These are phyloP conservation scores for Podila epicladia DNA, from an alignment of 192 early-diverging fungal genomes.

Conservation along the genomic window DNA sequence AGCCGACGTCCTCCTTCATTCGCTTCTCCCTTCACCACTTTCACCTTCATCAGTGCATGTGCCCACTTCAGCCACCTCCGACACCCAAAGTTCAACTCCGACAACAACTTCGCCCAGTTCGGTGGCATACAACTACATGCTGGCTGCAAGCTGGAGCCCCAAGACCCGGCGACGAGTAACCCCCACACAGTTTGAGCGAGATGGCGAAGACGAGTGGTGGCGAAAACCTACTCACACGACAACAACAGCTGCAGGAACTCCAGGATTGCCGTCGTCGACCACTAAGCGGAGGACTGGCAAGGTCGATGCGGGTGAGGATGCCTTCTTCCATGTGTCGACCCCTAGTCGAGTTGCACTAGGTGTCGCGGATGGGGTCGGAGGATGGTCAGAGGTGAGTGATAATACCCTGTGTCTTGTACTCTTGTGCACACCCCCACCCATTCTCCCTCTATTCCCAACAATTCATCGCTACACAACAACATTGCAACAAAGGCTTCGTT, in stretches of 20 bases:
- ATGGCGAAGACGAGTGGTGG: too few species aligned
- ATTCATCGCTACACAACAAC: not conserved
- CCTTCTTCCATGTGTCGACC: conserved; percentile 64
- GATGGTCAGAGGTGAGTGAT: conserved; percentile 61
- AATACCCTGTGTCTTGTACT: not conserved
- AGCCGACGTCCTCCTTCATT: not conserved
- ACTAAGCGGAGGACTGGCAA: conserved; percentile 41
- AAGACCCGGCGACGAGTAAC: conserved; percentile 18
- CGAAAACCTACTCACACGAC: not conserved
- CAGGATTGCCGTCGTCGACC: not conserved
- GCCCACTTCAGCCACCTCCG: not conserved
- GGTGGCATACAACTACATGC: conserved; percentile 38
- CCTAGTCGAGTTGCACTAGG: conserved; percentile 61
- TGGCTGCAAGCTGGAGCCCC: conserved; percentile 44
- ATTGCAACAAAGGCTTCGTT: not conserved
- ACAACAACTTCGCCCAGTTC: conserved; percentile 2
- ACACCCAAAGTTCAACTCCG: not conserved
- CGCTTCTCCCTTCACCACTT: not conserved
- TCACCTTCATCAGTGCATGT: not conserved
- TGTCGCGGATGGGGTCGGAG: conserved; percentile 70
- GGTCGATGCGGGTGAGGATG: conserved; percentile 68
- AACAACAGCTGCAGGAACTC: conserved; percentile 13
- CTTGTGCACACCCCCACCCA: not conserved
- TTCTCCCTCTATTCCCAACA: not conserved
- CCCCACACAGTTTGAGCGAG: not conserved